Conservation (phyloP, 768 basidiomycete genomes). For the Clavulina sp. region DNA sequence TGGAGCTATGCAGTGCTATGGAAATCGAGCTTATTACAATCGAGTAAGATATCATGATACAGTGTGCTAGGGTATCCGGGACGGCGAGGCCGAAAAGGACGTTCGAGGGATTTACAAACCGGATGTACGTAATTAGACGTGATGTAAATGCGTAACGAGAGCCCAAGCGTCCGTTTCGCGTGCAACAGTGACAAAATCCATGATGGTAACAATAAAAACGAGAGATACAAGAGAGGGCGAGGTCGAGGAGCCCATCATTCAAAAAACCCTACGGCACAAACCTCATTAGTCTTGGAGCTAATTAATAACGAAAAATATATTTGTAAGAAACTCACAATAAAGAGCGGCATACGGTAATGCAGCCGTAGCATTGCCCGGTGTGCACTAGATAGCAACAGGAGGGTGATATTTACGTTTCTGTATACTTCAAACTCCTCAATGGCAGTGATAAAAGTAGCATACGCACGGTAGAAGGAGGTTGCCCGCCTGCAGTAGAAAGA, state of each 20-base stretch:
- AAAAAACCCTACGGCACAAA: background rate
- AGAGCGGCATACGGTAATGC: slow-evolving; percentile 7
- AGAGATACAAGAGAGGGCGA: background rate
- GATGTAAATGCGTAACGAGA: too few relatives aligned
- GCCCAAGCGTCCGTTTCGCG: too few relatives aligned
- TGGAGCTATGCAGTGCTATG: too few relatives aligned
- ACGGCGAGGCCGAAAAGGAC: too few relatives aligned
- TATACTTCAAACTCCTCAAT: background rate
- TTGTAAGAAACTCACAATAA: slow-evolving; percentile 7
- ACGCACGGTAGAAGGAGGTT: slow-evolving; percentile 18
- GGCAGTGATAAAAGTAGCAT: background rate
- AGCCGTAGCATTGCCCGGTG: slow-evolving; percentile 3
- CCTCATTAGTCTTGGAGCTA: background rate
- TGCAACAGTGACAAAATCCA: too few relatives aligned
- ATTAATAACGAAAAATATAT: too few relatives aligned
- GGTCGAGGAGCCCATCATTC: background rate
- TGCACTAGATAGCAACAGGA: slow-evolving; percentile 2
- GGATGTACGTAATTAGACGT: too few relatives aligned
- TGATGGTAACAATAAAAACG: background rate
- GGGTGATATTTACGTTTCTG: background rate
- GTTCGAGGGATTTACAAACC: too few relatives aligned
- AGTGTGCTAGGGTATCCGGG: too few relatives aligned
- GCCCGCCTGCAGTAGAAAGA: slow-evolving; percentile 19
- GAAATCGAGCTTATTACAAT: too few relatives aligned
- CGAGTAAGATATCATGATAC: too few relatives aligned